Evolutionary conservation across 2,329 filamentous ascomycete genomes (phyloP).

Genomic region (Lasiodiplodia theobromae): DNA sequence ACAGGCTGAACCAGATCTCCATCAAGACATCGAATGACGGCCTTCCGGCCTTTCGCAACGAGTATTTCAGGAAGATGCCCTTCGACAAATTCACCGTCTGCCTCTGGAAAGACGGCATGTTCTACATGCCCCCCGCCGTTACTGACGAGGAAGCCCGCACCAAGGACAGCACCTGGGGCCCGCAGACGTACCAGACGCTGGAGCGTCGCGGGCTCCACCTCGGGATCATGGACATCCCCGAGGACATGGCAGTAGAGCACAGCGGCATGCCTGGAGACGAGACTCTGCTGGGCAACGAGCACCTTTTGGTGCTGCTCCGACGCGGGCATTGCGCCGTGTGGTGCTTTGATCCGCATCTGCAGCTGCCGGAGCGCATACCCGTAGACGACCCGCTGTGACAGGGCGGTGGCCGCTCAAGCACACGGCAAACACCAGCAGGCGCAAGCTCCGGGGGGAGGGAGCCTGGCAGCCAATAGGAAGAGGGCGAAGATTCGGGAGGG

Average conservation of each 20-base stretch:
- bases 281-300: constrained; percentile 26
- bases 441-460: neutral
- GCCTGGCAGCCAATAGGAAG: constrained; percentile 10
- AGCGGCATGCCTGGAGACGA: constrained; percentile 20
- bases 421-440: neutral
- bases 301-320: constrained; percentile 21
- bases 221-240: constrained; percentile 22
- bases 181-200: constrained; percentile 23
- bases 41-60: constrained; percentile 4
- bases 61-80: constrained; percentile 10
- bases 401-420: neutral
- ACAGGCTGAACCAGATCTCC: constrained; percentile 2
- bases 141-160: constrained; percentile 22
- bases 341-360: constrained; percentile 30
- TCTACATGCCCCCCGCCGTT: constrained; percentile 18
- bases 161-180: constrained; percentile 17
- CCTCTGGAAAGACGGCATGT: constrained; percentile 16
- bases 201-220: constrained; percentile 6
- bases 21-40: constrained; percentile 10
- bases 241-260: constrained; percentile 12
- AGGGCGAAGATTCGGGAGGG: constrained; percentile 2
- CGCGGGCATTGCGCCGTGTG: constrained; percentile 16
- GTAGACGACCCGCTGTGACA: constrained; percentile 10
- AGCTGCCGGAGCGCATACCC: constrained; percentile 19
- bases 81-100: constrained; percentile 24